Evolutionary conservation across 1,284 basidiomycete genomes (phyloP), one percentile per base, ranked within the genome.

Genomic region (Boletus calvinii): DNA sequence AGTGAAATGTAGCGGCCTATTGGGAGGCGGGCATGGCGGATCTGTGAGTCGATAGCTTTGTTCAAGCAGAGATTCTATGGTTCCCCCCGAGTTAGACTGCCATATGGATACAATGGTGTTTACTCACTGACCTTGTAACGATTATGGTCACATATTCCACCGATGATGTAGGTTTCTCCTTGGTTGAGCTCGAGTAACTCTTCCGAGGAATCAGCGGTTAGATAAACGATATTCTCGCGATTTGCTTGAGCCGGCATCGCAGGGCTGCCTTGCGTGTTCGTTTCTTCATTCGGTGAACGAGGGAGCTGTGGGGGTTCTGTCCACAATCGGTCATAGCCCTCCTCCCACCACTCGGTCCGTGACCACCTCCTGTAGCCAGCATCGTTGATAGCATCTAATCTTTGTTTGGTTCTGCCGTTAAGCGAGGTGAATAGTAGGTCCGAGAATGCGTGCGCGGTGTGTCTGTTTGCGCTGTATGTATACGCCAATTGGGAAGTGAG

Each of bases 131-230:
- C 94, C 81, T 98, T 99, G 79, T 98, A 91, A 34, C 96, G 86
- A 73, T 99, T 99, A 62, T 90, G 90, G 70, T 99, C 97, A 55
- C 91, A 91, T 59, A 99, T 90, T 13, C 96, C 97, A 31, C 97
- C 97, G 53, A 99, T 94, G 60, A 99, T 85, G 68, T 99, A 99
- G 3, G 86, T 90, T 67, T 94, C 92, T 50, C 87, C 85, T 57
- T 91, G 84, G 53, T 81, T 85, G 44, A 99, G 79, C 56, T 87
- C 84, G 9, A 77, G 74, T 37, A 99, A 75, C 67, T 96, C 92
- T 50, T 96, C 84, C 43, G 87, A 80, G 6, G 95, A 87, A 72
- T 99, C 97, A 6, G 95, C 96, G 7, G 96, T 98, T 52, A 99
- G 83, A 72, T 99, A 99, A 30, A 98, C 80, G 42, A 98, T 76